Evolutionary conservation across 2,329 filamentous ascomycete species (phyloP), one percentile per base, ranked within the genome.

Genomic region (Neopestalotiopsis sp.): DNA sequence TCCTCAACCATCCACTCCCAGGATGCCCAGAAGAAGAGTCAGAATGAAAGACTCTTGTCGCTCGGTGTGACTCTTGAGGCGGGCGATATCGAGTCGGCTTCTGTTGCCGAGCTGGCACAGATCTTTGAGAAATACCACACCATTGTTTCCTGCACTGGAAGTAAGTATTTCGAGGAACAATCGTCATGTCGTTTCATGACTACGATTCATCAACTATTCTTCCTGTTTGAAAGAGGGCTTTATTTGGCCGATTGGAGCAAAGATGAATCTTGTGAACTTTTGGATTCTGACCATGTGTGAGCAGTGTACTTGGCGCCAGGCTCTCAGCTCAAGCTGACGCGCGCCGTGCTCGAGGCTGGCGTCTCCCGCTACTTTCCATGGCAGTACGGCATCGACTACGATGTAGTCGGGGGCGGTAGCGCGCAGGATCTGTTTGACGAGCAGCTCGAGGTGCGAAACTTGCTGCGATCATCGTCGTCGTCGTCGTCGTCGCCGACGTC

Each of bases 311-410:
- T 87, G 0, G 84, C 87, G 0, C 67, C 83, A 0, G 88, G 87
- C 1, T 88, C 85, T 0, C 87, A 92, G 74, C 71, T 83, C 1
- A 91, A 91, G 73, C 79, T 93, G 20, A 79, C 87, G 0, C 74
- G 81, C 12, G 90, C 90, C 0, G 87, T 85, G 0, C 78, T 93
- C 0, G 76, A 78, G 12, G 89, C 87, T 0, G 78, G 80, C 0
- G 84, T 86, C 0, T 72, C 78, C 14, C 80, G 87, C 0, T 93
- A 86, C 74, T 84, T 93, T 20, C 91, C 91, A 0, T 94, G 91
- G 91, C 91, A 94, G 77, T 93, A 90, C 76, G 91, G 91, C 0
- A 87, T 92, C 30, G 89, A 94, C 75, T 94, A 93, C 78, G 90
- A 93, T 68, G 76, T 81, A 34, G 88, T 92, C 17, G 89, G 90